These are phyloP conservation scores for Xylariomycetidae sp. DNA, from an alignment of 2,329 filamentous ascomycete species.

Conservation along the genomic window DNA sequence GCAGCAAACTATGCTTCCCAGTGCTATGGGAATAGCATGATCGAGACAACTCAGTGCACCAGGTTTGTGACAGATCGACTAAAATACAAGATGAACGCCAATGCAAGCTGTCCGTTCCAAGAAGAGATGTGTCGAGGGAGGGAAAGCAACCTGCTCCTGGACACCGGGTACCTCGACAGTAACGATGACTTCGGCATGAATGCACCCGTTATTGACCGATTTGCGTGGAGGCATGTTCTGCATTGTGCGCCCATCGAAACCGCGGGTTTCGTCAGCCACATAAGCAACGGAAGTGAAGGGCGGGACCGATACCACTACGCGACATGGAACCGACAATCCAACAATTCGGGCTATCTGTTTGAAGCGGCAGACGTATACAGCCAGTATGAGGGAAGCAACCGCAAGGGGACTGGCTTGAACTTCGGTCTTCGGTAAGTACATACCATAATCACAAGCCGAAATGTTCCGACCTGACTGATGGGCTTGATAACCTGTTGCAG, in stretches of 20 bases:
- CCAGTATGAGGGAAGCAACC: no score
- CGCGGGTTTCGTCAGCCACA: conserved; percentile 3
- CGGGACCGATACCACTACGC: conserved; percentile 8
- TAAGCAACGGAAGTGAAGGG: not conserved
- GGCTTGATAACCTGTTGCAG: no score
- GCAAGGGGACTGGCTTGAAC: no score
- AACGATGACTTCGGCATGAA: conserved; percentile 7
- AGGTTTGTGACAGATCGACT: conserved; percentile 1
- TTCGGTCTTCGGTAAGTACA: no score
- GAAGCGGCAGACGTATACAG: no score
- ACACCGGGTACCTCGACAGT: conserved; percentile 8
- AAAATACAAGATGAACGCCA: not conserved
- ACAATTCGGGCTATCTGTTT: conserved; percentile 2
- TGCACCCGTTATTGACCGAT: not conserved
- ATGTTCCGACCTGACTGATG: no score
- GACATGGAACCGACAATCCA: not conserved
- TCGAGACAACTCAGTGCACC: conserved; percentile 1
- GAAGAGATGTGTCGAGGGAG: conserved; percentile 3
- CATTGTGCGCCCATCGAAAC: conserved; percentile 12
- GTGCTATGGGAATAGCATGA: conserved; percentile 3
- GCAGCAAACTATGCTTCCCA: conserved; percentile 8
- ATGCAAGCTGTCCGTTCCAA: conserved; percentile 6
- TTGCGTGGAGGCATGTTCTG: conserved; percentile 3
- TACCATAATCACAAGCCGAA: no score
- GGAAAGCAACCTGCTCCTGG: conserved; percentile 4